These are phyloP conservation scores for Anthracocystis setariae DNA, from an alignment of 1,284 basidiomycete species.

Conservation along the genomic window DNA sequence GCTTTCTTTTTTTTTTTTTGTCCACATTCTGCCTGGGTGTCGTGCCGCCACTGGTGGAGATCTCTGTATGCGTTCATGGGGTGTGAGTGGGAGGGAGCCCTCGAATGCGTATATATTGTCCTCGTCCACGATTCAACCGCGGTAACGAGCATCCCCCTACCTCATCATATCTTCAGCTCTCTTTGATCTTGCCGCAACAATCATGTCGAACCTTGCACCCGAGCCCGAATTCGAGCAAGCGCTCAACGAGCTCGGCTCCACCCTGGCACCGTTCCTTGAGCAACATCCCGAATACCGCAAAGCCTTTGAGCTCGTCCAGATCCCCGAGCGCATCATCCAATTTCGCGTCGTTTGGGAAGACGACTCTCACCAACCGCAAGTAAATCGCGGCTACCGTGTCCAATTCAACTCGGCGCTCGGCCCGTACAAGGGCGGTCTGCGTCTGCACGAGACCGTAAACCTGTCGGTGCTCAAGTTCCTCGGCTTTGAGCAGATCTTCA, in stretches of 20 bases:
- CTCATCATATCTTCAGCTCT: too few relatives aligned
- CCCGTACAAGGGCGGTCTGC: slow-evolving; percentile 84
- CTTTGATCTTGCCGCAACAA: not conserved
- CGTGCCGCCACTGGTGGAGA: too few relatives aligned
- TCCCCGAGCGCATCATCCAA: slow-evolving; percentile 79
- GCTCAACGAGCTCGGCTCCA: slow-evolving; percentile 75
- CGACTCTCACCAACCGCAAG: slow-evolving; percentile 73
- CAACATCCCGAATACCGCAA: slow-evolving; percentile 78
- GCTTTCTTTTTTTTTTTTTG: too few relatives aligned
- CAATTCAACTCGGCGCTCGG: slow-evolving; percentile 86
- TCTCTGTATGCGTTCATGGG: too few relatives aligned
- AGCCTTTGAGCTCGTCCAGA: slow-evolving; percentile 77
- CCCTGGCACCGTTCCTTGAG: slow-evolving; percentile 77
- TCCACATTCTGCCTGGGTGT: too few relatives aligned
- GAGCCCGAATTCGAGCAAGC: slow-evolving; percentile 76
- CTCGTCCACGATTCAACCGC: too few relatives aligned
- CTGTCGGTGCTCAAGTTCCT: slow-evolving; percentile 86
- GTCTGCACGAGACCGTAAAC: slow-evolving; percentile 83
- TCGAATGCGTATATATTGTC: too few relatives aligned
- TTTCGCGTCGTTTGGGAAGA: slow-evolving; percentile 78
- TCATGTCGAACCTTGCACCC: slow-evolving; percentile 66
- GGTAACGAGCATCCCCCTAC: too few relatives aligned
- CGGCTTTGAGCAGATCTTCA: slow-evolving; percentile 84
- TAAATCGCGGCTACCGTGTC: slow-evolving; percentile 81
- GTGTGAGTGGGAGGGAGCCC: too few relatives aligned